Conservation (phyloP, 805 yeast genomes). For the Kuraishia floccosa region DNA sequence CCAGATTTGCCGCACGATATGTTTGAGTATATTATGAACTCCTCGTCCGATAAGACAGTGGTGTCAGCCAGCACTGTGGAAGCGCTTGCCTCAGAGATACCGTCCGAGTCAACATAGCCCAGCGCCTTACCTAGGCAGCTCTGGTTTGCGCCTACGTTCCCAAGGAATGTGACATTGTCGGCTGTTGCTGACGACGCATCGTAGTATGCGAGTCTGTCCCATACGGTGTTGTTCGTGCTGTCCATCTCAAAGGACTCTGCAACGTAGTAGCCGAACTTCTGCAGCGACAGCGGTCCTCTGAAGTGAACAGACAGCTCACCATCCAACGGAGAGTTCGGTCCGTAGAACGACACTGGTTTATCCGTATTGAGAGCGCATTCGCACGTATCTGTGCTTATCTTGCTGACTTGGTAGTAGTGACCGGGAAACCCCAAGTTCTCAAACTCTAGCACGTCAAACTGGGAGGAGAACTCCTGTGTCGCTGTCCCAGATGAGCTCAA, state of each 20-base stretch:
- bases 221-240: constrained; percentile 25
- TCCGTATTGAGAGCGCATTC: constrained; percentile 30
- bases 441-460: constrained; percentile 31
- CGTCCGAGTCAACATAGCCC: constrained; percentile 49
- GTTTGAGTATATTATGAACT: constrained; percentile 49
- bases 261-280: constrained; percentile 52
- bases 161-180: constrained; percentile 58
- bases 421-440: constrained; percentile 47
- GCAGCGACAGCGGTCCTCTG: constrained; percentile 61
- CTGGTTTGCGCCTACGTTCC: constrained; percentile 47
- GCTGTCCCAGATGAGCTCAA: neutral
- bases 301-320: constrained; percentile 67
- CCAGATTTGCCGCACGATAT: constrained; percentile 46
- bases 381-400: constrained; percentile 29
- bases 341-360: constrained; percentile 27
- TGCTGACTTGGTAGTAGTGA: constrained; percentile 32
- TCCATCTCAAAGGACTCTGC: constrained; percentile 26
- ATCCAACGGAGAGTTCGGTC: constrained; percentile 54
- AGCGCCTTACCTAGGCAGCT: constrained; percentile 62
- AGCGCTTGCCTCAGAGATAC: constrained; percentile 30
- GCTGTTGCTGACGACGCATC: constrained; percentile 35
- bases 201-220: constrained; percentile 54
- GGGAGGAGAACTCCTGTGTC: constrained; percentile 7
- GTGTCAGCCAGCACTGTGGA: constrained; percentile 38
- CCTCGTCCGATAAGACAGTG: constrained; percentile 44